Evolutionary conservation across 2,329 filamentous ascomycete species (phyloP), one percentile per base, ranked within the genome.

Genomic region (Trichoderma hamatum): DNA sequence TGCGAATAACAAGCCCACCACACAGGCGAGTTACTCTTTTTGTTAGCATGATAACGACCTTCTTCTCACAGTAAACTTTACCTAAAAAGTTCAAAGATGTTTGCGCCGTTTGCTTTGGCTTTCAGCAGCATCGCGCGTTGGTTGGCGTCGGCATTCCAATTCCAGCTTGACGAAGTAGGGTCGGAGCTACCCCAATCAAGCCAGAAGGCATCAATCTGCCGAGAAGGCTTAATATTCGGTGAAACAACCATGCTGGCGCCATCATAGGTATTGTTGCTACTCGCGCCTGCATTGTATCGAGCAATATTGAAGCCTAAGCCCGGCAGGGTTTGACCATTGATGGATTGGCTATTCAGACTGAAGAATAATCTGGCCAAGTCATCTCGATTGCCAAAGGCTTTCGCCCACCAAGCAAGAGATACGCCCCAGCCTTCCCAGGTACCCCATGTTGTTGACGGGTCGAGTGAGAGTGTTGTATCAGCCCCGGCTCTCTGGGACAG

Each of bases 351-450:
- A 26, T 65, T 65, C 21, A 13, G 36, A 7, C 32, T 65, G 34
- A 65, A 65, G 26, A 65, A 56, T 5, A 65, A 24, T 24, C 28
- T 43, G 7, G 62, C 62, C 19, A 65, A 34, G 26, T 65, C 62
- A 55, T 65, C 62, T 32, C 62, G 34, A 51, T 55, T 55, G 34
- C 62, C 62, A 26, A 65, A 65, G 13, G 62, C 62, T 30, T 65
- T 65, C 19, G 62, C 62, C 62, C 62, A 65, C 62, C 62, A 65
- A 28, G 62, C 62, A 55, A 65, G 62, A 24, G 62, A 65, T 43
- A 65, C 62, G 4, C 62, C 62, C 62, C 62, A 65, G 62, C 62
- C 62, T 65, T 65, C 62, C 62, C 62, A 65, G 1, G 62, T 55
- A 1, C 62, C 62, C 62, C 62, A 65, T 24, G 24, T 43, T 55